Evolutionary conservation across 177 flowering plant genomes (phyloP).

Genomic region (Tripterygium wilfordii): DNA sequence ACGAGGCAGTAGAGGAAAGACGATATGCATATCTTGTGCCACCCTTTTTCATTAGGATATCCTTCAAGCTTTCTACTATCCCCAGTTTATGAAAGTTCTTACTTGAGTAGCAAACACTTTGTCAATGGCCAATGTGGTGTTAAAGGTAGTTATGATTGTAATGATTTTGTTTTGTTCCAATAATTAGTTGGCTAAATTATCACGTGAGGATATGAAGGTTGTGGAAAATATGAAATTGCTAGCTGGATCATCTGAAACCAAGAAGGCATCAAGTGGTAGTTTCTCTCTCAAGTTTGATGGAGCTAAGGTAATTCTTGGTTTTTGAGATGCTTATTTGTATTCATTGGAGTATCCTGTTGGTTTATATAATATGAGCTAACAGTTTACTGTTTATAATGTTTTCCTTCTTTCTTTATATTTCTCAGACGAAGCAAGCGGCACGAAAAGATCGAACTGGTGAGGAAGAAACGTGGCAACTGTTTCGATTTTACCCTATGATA

Average conservation of each 20-base stretch:
- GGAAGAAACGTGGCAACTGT: constrained; percentile 84
- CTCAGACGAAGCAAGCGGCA: constrained; percentile 67
- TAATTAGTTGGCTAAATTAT: constrained; percentile 66
- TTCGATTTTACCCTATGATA: constrained; percentile 86
- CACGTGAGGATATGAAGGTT: constrained; percentile 77
- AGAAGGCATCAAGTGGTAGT: constrained; percentile 44
- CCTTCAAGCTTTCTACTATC: too few species aligned
- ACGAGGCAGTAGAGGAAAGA: too few species aligned
- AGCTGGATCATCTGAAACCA: constrained; percentile 47
- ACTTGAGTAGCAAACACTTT: too few species aligned
- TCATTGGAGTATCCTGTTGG: not conserved
- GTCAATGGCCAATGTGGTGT: not conserved
- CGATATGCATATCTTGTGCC: too few species aligned
- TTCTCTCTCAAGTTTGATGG: constrained; percentile 89
- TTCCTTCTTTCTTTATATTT: constrained; percentile 6
- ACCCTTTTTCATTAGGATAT: too few species aligned
- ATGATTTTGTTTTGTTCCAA: not conserved
- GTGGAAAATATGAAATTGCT: constrained; percentile 69
- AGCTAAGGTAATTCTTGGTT: constrained; percentile 50
- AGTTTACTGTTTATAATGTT: not conserved
- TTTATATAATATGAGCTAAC: not conserved
- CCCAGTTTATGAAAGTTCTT: too few species aligned
- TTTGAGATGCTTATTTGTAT: not conserved
- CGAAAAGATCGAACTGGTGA: constrained; percentile 85
- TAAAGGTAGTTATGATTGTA: not conserved